Base-by-base conservation (phyloP, 2,329 filamentous ascomycete species). In the Colletotrichum sp. region DNA sequence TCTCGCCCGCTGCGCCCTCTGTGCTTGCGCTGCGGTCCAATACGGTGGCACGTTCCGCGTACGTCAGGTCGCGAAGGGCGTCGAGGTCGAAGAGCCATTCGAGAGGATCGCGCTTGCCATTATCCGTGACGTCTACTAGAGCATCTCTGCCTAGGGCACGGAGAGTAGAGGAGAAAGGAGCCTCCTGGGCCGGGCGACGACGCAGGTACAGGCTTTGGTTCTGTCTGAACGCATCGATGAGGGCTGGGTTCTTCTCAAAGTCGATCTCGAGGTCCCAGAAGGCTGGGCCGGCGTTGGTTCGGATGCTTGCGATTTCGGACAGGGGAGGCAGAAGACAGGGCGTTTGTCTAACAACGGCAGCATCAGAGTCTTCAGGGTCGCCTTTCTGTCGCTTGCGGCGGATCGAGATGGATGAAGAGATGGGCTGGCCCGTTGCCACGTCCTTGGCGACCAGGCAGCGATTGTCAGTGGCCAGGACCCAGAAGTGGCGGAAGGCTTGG, bases 401-500 rank as follows among this genome's bases (percentile, higher is more conserved):
- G 71, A 98, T 89, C 6, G 89, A 89, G 62, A 98, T 89, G 0
- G 95, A 92, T 3, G 96, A 90, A 9, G 92, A 91, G 65, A 98
- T 91, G 1, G 96, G 94, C 59, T 95, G 92, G 55, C 94, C 92
- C 0, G 95, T 98, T 75, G 97, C 93, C 5, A 97, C 91, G 79
- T 99, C 97, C 77, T 96, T 95, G 22, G 95, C 92, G 1, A 99
- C 92, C 1, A 99, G 90, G 82, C 96, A 99, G 68, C 98, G 92
- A 12, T 95, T 92, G 81, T 99, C 97, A 0, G 95, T 94, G 2
- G 97, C 97, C 5, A 99, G 89, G 13, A 98, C 96, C 97, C 97
- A 99, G 81, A 99, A 95, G 84, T 99, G 96, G 7, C 98, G 93
- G 86, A 99, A 97, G 5, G 98, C 97, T 86, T 99, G 97, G 8